These are phyloP conservation scores for Capsella rubella DNA, from an alignment of 441 rosid species.

Conservation along the genomic window DNA sequence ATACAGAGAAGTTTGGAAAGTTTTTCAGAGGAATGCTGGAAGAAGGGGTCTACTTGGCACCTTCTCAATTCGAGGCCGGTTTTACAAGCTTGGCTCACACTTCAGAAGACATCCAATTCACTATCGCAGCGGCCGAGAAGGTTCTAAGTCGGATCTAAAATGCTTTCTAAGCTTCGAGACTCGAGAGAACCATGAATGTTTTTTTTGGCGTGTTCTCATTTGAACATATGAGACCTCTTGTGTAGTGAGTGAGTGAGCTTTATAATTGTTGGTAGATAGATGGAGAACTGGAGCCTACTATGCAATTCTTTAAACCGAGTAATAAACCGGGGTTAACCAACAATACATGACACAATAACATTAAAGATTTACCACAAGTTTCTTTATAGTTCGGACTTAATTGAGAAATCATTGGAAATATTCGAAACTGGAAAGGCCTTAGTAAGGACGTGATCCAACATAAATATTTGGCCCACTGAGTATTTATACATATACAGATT, in stretches of 20 bases:
- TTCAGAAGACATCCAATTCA: slow-evolving; percentile 60
- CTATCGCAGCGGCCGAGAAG: slow-evolving; percentile 71
- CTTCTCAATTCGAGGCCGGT: slow-evolving; percentile 86
- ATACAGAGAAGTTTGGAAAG: slow-evolving; percentile 66
- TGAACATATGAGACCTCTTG: slow-evolving; percentile 2
- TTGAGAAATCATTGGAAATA: too few relatives aligned
- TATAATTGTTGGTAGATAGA: slow-evolving; percentile 4
- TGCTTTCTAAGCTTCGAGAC: not conserved
- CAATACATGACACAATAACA: not conserved
- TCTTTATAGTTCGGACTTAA: too few relatives aligned
- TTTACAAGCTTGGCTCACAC: slow-evolving; percentile 85
- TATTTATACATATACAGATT: too few relatives aligned
- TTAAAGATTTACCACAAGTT: too few relatives aligned
- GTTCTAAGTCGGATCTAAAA: slow-evolving; percentile 57
- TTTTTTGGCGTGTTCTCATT: slow-evolving; percentile 7
- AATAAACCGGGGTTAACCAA: not conserved
- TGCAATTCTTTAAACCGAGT: not conserved
- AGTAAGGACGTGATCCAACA: too few relatives aligned
- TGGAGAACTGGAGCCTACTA: not conserved
- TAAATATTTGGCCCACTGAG: too few relatives aligned
- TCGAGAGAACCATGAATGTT: not conserved
- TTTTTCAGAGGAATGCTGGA: slow-evolving; percentile 73
- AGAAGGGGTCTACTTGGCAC: slow-evolving; percentile 86
- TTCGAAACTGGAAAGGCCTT: too few relatives aligned
- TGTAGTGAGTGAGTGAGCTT: slow-evolving; percentile 13